A percentile compares a stretch with the other conserved stretches of the same genome.
Evolutionary conservation across 208 protist genomes (phyloP).

Genomic region (Entamoeba nuttalli): DNA sequence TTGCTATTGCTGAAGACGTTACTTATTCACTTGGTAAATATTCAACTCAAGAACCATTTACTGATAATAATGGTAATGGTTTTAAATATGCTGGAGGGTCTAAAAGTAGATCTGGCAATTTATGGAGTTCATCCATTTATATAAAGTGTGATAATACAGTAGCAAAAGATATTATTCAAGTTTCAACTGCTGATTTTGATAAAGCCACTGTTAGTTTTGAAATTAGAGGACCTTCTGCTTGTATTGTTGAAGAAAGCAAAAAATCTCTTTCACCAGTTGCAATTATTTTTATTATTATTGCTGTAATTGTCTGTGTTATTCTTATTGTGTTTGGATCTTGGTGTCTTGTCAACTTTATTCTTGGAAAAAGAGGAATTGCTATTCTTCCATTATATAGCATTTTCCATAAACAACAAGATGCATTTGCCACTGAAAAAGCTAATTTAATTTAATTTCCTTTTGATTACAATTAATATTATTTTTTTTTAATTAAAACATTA

Average conservation of each 20-base stretch:
- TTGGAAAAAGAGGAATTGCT: background rate
- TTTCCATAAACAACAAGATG: background rate
- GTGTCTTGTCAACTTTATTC: background rate
- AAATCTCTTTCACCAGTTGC: background rate
- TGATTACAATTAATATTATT: no score
- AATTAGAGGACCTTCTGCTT: background rate
- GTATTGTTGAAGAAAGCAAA: background rate
- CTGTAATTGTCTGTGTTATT: background rate
- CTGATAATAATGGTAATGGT: background rate
- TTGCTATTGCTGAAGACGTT: background rate
- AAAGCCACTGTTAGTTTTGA: background rate
- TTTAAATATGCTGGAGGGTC: background rate
- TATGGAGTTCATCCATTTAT: background rate
- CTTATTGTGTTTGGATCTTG: background rate
- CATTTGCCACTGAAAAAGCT: background rate
- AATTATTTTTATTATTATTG: background rate
- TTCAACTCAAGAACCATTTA: background rate
- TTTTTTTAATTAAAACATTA: no score
- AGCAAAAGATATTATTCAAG: background rate
- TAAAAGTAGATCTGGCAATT: background rate
- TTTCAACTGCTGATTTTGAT: background rate
- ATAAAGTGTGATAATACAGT: background rate
- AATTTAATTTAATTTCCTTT: background rate
- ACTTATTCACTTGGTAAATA: background rate
- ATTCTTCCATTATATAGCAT: background rate